Evolutionary conservation across 352 stramenopile species (phyloP), one percentile per base, ranked within the genome.

Genomic region (Pythium sp.): DNA sequence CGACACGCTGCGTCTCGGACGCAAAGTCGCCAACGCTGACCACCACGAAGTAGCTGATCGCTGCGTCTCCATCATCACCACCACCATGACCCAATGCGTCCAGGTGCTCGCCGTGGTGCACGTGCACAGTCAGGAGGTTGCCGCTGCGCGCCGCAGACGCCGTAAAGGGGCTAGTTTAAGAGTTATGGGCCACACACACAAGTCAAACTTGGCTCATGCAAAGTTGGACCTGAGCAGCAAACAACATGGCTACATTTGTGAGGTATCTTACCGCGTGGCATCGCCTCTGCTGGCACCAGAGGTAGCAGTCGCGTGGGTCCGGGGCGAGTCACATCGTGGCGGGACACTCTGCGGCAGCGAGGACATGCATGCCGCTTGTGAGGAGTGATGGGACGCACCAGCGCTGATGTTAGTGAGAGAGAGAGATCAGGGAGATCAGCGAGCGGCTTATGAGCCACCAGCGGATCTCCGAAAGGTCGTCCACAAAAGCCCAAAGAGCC

Each of bases 41-140:
- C 18, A 82, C 73, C 32, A 82, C 79, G 41, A 82, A 84, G 12
- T 71, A 66, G 38, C 55, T 72, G 32, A 65, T 53, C 7, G 14
- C 32, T 20, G 57, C 8, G 14, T 22, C 47, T 15, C 20, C 26
- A n/a, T 5, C 24, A 7, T 5, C 9, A 18, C 30, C 62, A 9
- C 18, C 12, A 18, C n/a, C 22, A 20, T 47, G 41, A 41, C 18
- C 22, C 41, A 69, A 24, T 6, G 63, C 58, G 63, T 72, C 71
- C 15, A 90, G 36, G 12, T 81, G 62, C 36, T 82, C 72, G 18
- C 80, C 84, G 36, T 73, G 79, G 58, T 83, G 82, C 64, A 92
- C 79, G 12, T 83, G 77, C 69, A 92, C 74, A 3, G 72, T 71
- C 61, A 92, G 55, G 26, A 89, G 67, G 8, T 72, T 73, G 46